These are phyloP conservation scores for Vanilla planifolia DNA, from an alignment of 106 monocot genomes.

Conservation along the genomic window DNA sequence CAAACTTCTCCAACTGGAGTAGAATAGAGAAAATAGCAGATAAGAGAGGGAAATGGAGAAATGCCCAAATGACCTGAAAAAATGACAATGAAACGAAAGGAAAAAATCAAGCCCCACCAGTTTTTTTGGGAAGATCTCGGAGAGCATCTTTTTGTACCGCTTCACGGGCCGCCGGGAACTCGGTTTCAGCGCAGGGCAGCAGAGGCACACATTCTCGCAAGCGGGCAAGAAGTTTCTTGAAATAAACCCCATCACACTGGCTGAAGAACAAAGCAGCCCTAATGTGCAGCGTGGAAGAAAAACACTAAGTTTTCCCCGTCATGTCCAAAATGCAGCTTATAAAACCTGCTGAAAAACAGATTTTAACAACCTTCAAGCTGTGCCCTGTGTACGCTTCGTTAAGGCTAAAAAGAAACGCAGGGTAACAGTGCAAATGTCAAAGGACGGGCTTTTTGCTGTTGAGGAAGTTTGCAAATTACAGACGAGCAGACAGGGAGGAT, in stretches of 20 bases:
- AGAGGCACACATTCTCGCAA: slow-evolving; percentile 89
- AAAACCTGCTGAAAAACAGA: background rate
- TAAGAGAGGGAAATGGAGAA: background rate
- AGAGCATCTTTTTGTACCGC: slow-evolving; percentile 89
- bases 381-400: too few species aligned
- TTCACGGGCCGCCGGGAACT: slow-evolving; percentile 86
- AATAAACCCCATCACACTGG: slow-evolving; percentile 76
- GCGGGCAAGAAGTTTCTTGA: slow-evolving; percentile 78
- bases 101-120: too few species aligned
- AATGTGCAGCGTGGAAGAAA: background rate
- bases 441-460: too few species aligned
- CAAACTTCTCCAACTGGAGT: background rate
- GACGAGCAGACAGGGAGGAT: too few species aligned
- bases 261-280: background rate
- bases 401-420: too few species aligned
- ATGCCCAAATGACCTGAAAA: background rate
- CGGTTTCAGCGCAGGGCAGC: slow-evolving; percentile 85
- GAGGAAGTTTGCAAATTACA: too few species aligned
- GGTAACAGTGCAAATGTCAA: too few species aligned
- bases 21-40: background rate
- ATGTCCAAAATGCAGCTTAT: background rate
- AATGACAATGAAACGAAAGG: background rate
- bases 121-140: slow-evolving; percentile 75
- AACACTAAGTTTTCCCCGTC: background rate
- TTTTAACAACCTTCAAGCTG: too few species aligned